Percentiles rank a stretch among this genome's conserved stretches.
These are phyloP conservation scores for Arabis hirsuta DNA, from an alignment of 345 rosid species.

Conservation along the genomic window DNA sequence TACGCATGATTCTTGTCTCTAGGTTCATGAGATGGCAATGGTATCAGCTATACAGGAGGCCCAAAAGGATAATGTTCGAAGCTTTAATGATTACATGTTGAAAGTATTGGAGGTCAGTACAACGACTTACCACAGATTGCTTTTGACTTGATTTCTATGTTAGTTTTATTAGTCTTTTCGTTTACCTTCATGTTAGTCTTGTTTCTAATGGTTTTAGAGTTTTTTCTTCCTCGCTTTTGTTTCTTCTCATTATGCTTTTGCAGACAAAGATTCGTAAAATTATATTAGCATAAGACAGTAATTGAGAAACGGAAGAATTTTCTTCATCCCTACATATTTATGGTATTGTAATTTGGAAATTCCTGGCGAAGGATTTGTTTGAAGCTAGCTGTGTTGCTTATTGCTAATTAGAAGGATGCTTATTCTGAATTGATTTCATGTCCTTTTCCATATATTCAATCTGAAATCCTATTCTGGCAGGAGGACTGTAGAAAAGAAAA, in stretches of 20 bases:
- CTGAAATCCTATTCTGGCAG: slow-evolving; percentile 46
- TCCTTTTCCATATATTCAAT: slow-evolving; percentile 2
- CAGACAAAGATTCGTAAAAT: not conserved
- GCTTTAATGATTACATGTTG: slow-evolving; percentile 85
- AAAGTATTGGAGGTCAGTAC: slow-evolving; percentile 79
- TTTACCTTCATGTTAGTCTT: not conserved
- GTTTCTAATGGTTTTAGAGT: not conserved
- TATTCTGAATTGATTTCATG: not conserved
- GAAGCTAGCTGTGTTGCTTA: slow-evolving; percentile 24
- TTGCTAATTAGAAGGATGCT: slow-evolving; percentile 1
- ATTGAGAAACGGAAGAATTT: not conserved
- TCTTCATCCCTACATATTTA: not conserved
- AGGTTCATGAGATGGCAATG: slow-evolving; percentile 95
- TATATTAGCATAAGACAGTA: slow-evolving; percentile 15
- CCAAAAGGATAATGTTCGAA: slow-evolving; percentile 79
- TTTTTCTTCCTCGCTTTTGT: not conserved
- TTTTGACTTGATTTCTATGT: not conserved
- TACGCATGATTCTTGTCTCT: slow-evolving; percentile 19
- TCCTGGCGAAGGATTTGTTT: not conserved
- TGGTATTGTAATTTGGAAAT: slow-evolving; percentile 15
- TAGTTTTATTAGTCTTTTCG: not conserved
- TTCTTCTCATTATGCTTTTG: slow-evolving; percentile 4
- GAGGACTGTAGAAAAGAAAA: slow-evolving; percentile 89
- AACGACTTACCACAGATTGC: not conserved
- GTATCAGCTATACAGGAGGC: slow-evolving; percentile 91